A percentile compares a stretch with the other conserved stretches of the same genome.
phyloP scores from a whole-genome alignment of 2,329 filamentous ascomycete species.

The Fusarium sp. region DNA sequence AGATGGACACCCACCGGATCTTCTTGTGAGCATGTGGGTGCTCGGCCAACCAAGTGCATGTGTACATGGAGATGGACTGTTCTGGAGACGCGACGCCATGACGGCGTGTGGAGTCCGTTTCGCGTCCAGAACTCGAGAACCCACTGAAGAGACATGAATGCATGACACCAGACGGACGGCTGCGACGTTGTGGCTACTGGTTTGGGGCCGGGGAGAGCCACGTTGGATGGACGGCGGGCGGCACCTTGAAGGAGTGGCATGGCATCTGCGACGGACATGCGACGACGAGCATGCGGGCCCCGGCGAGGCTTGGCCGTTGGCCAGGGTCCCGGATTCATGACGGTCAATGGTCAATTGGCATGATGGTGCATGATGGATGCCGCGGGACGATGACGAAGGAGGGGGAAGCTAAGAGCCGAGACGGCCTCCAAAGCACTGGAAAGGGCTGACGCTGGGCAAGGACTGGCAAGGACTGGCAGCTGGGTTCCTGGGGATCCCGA shows the following conservation, averaged over 20 bases:
- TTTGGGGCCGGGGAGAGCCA: constrained; percentile 12
- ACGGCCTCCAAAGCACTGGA: constrained; percentile 7
- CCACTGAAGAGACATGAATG: constrained; percentile 26
- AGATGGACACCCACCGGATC: constrained; percentile 24
- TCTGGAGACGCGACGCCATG: constrained; percentile 24
- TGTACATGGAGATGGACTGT: constrained; percentile 25
- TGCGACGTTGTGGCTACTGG: constrained; percentile 22
- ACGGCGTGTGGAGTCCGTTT: constrained; percentile 36
- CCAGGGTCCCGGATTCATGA: constrained; percentile 23
- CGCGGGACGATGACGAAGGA: constrained; percentile 36
- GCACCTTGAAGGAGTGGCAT: constrained; percentile 16
- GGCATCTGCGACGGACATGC: constrained; percentile 4
- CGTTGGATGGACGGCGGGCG: constrained; percentile 1
- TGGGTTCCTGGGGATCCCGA: constrained; percentile 45
- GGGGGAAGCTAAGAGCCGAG: constrained; percentile 30
- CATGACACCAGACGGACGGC: constrained; percentile 32
- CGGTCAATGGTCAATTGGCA: constrained; percentile 30
- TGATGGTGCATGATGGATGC: constrained; percentile 40
- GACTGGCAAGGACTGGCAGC: constrained; percentile 18
- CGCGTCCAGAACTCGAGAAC: constrained; percentile 31
- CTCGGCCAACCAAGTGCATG: constrained; percentile 34
- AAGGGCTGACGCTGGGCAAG: constrained; percentile 14
- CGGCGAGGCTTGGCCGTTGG: constrained; percentile 15
- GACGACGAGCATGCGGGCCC: constrained; percentile 17
- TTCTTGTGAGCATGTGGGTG: constrained; percentile 16